Base-by-base conservation (phyloP, 495 filamentous ascomycete genomes). In the Trichoderma gamsii region DNA sequence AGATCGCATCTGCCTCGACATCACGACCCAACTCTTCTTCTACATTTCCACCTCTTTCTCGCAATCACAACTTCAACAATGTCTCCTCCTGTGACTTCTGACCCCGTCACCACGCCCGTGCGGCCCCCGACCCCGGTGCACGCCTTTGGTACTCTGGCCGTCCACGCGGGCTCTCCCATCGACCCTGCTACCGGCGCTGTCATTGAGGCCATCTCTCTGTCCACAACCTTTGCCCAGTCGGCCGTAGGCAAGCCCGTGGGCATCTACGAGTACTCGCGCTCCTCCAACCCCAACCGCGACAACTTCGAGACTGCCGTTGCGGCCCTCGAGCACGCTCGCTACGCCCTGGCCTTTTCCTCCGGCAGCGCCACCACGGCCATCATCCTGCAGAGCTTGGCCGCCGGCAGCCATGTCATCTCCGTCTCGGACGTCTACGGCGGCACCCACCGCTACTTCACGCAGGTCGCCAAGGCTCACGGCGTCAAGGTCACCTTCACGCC, bases 381-480 rank as follows among this genome's bases (percentile, higher is more conserved):
- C 67, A 91, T 98, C 72, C 87, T 99, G 44, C 95, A 99, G 76
- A 94, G 90, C 63, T 87, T 99, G 66, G 92, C 96, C 52, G 83
- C 90, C 6, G 95, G 94, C 63, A 96, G 92, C 23, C 95, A 99
- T 79, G 89, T 98, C 69, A 87, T 99, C 72, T 97, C 92, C 52
- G 92, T 98, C 46, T 95, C 92, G 65, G 96, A 99, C 75, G 92
- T 99, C 63, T 99, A 99, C 75, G 95, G 95, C 68, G 95, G 95
- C 59, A 99, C 95, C 1, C 95, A 98, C 79, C 85, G 95, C 70
- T 99, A 99, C 81, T 99, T 99, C 85, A 99, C 95, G 71, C 92
- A 97, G 80, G 96, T 99, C 59, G 95, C 95, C 64, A 85, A 89
- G 70, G 92, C 96, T 32, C 96, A 99, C 75, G 92, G 93, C 69